Evolutionary conservation across 192 early-diverging fungal genomes (phyloP).

Genomic region (Geranomyces variabilis): DNA sequence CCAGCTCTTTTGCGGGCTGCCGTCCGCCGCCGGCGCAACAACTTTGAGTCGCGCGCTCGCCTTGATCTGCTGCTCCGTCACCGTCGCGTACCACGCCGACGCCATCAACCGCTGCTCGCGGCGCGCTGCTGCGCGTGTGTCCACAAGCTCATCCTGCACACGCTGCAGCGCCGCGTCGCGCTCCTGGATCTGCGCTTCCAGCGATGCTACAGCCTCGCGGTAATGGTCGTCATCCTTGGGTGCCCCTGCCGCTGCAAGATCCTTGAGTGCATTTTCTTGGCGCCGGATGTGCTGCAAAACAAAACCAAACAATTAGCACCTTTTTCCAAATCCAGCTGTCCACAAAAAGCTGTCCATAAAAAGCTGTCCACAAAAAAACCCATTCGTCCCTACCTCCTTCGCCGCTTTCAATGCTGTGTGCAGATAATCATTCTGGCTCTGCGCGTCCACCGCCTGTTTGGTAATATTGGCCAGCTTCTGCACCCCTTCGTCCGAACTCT

Average conservation of each 20-base stretch:
- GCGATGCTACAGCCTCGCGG: conserved; percentile 50
- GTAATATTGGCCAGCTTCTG: conserved; percentile 47
- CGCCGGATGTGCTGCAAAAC: conserved; percentile 40
- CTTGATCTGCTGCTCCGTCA: conserved; percentile 53
- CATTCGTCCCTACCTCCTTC: conserved; percentile 51
- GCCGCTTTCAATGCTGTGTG: conserved; percentile 52
- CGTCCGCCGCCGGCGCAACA: background rate
- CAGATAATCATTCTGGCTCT: conserved; percentile 48
- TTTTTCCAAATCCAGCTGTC: background rate
- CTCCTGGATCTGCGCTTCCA: conserved; percentile 35
- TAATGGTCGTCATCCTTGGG: conserved; percentile 41
- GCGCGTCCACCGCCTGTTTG: conserved; percentile 48
- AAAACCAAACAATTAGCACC: background rate
- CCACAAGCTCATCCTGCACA: conserved; percentile 66
- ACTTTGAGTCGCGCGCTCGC: conserved; percentile 39
- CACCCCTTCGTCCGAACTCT: conserved; percentile 47
- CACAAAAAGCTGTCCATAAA: background rate
- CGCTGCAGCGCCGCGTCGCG: conserved; percentile 43
- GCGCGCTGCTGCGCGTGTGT: conserved; percentile 69
- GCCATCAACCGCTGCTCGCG: conserved; percentile 79
- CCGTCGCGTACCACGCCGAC: conserved; percentile 77
- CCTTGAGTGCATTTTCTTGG: conserved; percentile 54
- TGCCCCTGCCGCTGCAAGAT: conserved; percentile 1
- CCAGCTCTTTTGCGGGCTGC: conserved; percentile 21
- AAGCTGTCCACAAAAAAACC: too few species aligned